A percentile compares a stretch with the other conserved stretches of the same genome.
These are phyloP conservation scores for Bipolaris victoriae DNA, from an alignment of 2,329 filamentous ascomycete genomes.

Conservation along the genomic window DNA sequence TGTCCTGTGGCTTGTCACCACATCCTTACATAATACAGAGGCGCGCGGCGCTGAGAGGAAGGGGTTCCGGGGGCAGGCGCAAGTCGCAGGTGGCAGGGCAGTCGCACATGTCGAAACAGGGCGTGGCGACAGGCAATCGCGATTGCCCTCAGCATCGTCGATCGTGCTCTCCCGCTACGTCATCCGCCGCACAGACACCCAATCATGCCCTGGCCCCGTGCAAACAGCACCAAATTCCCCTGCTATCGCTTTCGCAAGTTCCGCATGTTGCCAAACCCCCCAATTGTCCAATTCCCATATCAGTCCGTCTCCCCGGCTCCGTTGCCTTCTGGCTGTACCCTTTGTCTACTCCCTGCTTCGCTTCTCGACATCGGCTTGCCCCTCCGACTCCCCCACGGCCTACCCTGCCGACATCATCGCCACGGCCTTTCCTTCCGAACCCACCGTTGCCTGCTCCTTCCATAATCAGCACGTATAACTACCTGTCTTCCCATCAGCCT, in stretches of 20 bases:
- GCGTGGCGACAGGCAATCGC: neutral
- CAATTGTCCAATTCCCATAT: constrained; percentile 20
- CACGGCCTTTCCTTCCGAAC: neutral
- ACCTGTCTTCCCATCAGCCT: neutral
- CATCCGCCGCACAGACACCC: constrained; percentile 2
- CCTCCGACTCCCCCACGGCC: neutral
- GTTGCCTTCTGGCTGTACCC: constrained; percentile 1
- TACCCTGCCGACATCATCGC: neutral
- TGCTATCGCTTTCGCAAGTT: constrained; percentile 18
- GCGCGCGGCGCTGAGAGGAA: neutral
- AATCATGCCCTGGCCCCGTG: constrained; percentile 5
- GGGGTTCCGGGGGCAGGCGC: too few species aligned
- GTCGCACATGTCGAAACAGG: too few species aligned
- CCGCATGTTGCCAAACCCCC: constrained; percentile 11
- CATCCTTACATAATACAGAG: neutral
- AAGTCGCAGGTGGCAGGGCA: too few species aligned
- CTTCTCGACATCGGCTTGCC: neutral
- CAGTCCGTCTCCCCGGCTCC: neutral
- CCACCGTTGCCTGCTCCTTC: neutral
- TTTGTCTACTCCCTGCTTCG: neutral
- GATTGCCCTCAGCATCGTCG: constrained; percentile 12
- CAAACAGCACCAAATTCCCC: neutral
- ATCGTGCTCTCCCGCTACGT: constrained; percentile 13
- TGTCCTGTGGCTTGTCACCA: too few species aligned
- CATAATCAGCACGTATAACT: neutral